Evolutionary conservation across 257 asterid species (phyloP), one percentile per base, ranked within the genome.

Genomic region (Nicotiana obtusifolia): DNA sequence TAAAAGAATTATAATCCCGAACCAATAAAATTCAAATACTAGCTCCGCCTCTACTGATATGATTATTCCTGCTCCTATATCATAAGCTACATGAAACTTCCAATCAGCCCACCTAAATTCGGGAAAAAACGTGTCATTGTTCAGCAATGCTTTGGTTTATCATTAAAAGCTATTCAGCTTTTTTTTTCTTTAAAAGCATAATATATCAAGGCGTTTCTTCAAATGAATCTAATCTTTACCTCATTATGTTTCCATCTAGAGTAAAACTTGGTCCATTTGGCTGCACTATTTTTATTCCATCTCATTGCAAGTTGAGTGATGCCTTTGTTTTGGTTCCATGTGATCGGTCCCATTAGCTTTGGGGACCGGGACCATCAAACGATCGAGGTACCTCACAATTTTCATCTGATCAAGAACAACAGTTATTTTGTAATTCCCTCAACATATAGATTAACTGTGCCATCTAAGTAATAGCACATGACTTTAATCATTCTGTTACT

Each of bases 321-420:
- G 62, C 56, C 61, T 35, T 56, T 80, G 82, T 53, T 13, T 14
- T 0, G 85, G 67, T 53, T 77, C 89, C 62, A 87, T 84, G 78
- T 91, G 90, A 47, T 91, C 93, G 0, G 92, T 90, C 3, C 94
- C 94, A 3, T 86, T 83, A 8, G 86, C 89, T 84, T 93, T 93
- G 2, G 97, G 97, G 80, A 93, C 90, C 0, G 95, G 94, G 64
- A 90, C 86, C 60, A 83, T 65, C 7, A 68, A 16, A 3, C 94
- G 88, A 10, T 94, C 98, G 0, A 56, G 75, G 79, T 67, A 92
- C 0, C 84, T 87, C 0, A 64, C 10, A 75, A 91, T 86, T 52
- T 77, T 90, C 97, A 91, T 92, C 81, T 66, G 76, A 82, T 92
- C 98, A 78, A 94, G 91, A 86, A 89, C 95, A 81, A 94, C 92